Conservation (phyloP, 1,284 basidiomycete species). For the Irpex sp. region DNA sequence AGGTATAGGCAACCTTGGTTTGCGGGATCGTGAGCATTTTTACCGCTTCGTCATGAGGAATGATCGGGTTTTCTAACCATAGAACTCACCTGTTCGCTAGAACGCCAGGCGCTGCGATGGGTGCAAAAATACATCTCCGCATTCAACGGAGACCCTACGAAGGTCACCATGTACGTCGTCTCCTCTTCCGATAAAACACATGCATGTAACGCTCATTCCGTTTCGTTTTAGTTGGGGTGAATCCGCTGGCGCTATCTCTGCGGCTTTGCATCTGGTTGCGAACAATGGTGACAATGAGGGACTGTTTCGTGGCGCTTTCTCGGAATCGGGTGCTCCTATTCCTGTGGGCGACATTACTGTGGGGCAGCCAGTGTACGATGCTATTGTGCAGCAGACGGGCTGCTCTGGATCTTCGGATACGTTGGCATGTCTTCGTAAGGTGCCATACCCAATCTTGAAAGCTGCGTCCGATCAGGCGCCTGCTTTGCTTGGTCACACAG, state of each 20-base stretch:
- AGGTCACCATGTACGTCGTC: slow-evolving; percentile 50
- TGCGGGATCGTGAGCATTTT: slow-evolving; percentile 44
- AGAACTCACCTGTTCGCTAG: slow-evolving; percentile 4
- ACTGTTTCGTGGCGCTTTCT: slow-evolving; percentile 32
- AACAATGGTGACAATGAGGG: slow-evolving; percentile 29
- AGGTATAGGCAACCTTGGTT: slow-evolving; percentile 50
- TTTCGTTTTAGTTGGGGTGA: slow-evolving; percentile 34
- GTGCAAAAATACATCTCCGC: slow-evolving; percentile 58
- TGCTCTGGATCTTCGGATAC: slow-evolving; percentile 30
- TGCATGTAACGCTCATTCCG: too few species aligned
- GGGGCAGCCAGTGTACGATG: slow-evolving; percentile 30
- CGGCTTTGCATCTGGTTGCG: slow-evolving; percentile 27
- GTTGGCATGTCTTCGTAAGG: slow-evolving; percentile 35
- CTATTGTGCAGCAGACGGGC: slow-evolving; percentile 26
- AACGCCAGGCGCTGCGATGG: slow-evolving; percentile 23
- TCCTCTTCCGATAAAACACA: not conserved
- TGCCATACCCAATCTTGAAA: slow-evolving; percentile 27
- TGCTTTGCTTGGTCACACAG: slow-evolving; percentile 24
- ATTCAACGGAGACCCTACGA: slow-evolving; percentile 62
- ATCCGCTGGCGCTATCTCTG: slow-evolving; percentile 38
- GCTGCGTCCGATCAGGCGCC: slow-evolving; percentile 27
- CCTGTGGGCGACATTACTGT: slow-evolving; percentile 27
- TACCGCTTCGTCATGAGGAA: not conserved
- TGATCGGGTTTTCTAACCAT: not conserved
- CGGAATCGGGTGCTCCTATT: slow-evolving; percentile 34